phyloP scores from a whole-genome alignment of 305 asterid genomes.

The Solanum aculeatissimum region DNA sequence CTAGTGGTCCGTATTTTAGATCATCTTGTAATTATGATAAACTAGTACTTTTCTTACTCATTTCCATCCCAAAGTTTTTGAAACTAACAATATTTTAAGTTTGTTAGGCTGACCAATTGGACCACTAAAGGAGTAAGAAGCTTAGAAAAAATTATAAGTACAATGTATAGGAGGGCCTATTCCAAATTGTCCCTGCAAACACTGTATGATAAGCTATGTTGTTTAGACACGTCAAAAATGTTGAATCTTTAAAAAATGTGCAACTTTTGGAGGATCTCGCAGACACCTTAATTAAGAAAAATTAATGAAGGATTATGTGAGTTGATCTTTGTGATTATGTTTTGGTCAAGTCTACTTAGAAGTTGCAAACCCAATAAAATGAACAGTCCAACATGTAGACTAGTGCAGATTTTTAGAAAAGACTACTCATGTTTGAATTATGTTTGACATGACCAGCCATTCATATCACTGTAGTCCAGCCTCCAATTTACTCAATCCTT shows the following conservation, averaged over 20 bases:
- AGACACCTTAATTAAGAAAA: background rate
- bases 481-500: background rate
- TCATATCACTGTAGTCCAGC: slow-evolving; percentile 23
- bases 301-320: background rate
- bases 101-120: background rate
- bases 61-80: slow-evolving; percentile 1
- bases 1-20: slow-evolving; percentile 17
- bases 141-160: background rate
- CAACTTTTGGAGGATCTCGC: background rate
- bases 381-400: slow-evolving; percentile 1
- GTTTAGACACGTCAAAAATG: background rate
- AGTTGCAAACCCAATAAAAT: slow-evolving; percentile 1
- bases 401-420: slow-evolving; percentile 29
- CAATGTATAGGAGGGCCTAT: background rate
- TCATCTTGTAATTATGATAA: background rate
- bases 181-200: background rate
- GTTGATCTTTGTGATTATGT: background rate
- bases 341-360: slow-evolving; percentile 2
- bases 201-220: background rate
- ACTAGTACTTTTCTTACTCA: background rate
- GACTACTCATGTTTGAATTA: slow-evolving; percentile 33
- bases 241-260: background rate
- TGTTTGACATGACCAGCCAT: slow-evolving; percentile 45
- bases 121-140: background rate
- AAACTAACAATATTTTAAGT: background rate